Base-by-base conservation (phyloP, 805 yeast species). In the Barnettozyma salicaria region DNA sequence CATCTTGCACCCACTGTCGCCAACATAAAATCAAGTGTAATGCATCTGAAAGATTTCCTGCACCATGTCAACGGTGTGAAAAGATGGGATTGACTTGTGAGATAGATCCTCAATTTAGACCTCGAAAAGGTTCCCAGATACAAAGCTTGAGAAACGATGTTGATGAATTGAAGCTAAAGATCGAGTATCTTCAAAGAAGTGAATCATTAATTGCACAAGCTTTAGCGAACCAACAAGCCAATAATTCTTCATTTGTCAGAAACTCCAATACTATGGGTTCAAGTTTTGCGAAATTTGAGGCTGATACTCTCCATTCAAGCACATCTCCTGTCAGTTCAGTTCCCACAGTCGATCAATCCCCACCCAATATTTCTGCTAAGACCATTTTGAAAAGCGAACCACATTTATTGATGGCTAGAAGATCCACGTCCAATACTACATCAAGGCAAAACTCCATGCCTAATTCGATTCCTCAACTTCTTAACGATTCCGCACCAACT, bases 21-120 rank as follows among this genome's bases (percentile, higher is more conserved):
- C 96, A 89, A 56, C 96, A 88, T 58, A 89, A 89, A 60, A 87
- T 89, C 58, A 83, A 82, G 55, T 89, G 97, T 61, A 86, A 89
- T 55, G 97, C 97, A 1, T 74, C 86, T 3, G 89, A 82, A 17
- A 76, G 80, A 44, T 82, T 73, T 47, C 96, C 96, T 0, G 65
- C 67, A 6, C 83, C 96, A 0, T 89, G 97, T 58, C 72, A 81
- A 13, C 61, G 96, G 42, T 89, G 97, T 61, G 80, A 76, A 36
- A 70, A 82, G 53, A 81, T 84, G 84, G 80, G 77, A 3, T 65
- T 87, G 26, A 72, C 70, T 40, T 89, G 97, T 64, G 90, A 83
- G 49, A 84, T 89, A 18, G 96, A 89, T 59, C 96, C 96, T 2
- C 80, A 80, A 49, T 89, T 87, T 59, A 72, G 88, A 52, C 96